Conservation (phyloP, 805 yeast species). For the Ogataea nonfermentans region DNA sequence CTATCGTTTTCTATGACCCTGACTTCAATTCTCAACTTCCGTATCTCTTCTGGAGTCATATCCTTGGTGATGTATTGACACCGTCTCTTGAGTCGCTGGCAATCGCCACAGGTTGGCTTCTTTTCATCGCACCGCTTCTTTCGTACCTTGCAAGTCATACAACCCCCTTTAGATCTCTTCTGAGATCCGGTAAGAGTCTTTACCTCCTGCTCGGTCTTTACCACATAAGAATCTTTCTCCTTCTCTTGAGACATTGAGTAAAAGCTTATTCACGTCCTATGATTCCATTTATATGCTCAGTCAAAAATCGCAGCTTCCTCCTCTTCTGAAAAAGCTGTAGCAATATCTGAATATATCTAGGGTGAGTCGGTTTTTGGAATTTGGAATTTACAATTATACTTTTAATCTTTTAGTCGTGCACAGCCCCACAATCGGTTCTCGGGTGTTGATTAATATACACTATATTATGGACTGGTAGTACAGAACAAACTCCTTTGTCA, state of each 20-base stretch:
- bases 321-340: too few species aligned
- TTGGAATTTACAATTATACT: too few species aligned
- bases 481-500: conserved; percentile 64
- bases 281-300: too few species aligned
- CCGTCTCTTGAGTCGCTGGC: conserved; percentile 42
- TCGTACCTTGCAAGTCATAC: conserved; percentile 65
- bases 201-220: too few species aligned
- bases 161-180: conserved; percentile 55
- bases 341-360: too few species aligned
- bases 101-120: conserved; percentile 51
- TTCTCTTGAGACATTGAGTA: too few species aligned
- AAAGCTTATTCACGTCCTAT: too few species aligned
- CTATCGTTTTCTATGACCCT: conserved; percentile 38
- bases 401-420: conserved; percentile 9
- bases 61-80: conserved; percentile 48
- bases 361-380: too few species aligned
- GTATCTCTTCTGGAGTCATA: conserved; percentile 43
- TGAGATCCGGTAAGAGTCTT: neutral
- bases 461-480: conserved; percentile 43
- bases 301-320: too few species aligned
- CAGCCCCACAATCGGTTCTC: conserved; percentile 1
- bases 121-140: conserved; percentile 57
- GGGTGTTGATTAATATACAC: conserved; percentile 5
- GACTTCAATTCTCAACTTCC: conserved; percentile 36
- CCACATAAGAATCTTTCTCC: too few species aligned